These are phyloP conservation scores for Capsicum pubescens DNA, from an alignment of 257 asterid species.

Conservation along the genomic window DNA sequence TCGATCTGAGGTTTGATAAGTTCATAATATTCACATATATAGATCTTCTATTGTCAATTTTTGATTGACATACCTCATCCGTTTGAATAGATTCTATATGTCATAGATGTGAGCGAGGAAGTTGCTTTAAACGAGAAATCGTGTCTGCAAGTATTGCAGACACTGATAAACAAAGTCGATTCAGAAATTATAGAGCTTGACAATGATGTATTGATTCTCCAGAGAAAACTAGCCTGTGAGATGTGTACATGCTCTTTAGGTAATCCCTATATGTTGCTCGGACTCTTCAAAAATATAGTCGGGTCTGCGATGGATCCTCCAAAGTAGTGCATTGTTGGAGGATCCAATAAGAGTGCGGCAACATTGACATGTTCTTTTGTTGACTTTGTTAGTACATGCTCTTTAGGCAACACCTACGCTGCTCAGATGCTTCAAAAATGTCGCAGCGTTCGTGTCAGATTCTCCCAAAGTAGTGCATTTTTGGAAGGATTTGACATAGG, in stretches of 20 bases:
- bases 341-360: background rate
- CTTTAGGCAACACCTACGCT: background rate
- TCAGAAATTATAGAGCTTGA: slow-evolving; percentile 26
- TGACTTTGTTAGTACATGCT: background rate
- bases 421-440: background rate
- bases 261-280: background rate
- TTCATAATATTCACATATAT: background rate
- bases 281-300: background rate
- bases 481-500: no score
- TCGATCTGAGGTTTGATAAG: background rate
- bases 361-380: background rate
- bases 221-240: slow-evolving; percentile 20
- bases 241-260: background rate
- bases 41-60: background rate
- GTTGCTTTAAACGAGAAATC: slow-evolving; percentile 25
- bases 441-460: no score
- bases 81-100: background rate
- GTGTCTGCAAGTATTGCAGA: slow-evolving; percentile 21
- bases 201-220: slow-evolving; percentile 23
- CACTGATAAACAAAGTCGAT: slow-evolving; percentile 23
- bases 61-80: background rate
- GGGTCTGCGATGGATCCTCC: background rate
- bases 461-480: background rate
- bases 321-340: background rate
- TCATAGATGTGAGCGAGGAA: slow-evolving; percentile 33